phyloP scores from a whole-genome alignment of 2,329 filamentous ascomycete species.

The Pezicula carpinea region DNA sequence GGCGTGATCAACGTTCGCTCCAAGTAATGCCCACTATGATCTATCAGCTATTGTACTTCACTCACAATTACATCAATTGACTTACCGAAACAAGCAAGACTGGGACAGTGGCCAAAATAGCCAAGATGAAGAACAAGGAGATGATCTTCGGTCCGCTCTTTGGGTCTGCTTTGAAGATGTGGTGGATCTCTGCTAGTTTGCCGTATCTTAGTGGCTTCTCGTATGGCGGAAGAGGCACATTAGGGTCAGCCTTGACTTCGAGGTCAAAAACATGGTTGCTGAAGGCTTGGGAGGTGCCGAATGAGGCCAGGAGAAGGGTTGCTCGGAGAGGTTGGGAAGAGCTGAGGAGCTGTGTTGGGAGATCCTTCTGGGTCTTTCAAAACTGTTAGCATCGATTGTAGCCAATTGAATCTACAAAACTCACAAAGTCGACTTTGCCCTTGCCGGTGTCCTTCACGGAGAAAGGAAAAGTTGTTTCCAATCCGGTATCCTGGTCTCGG shows the following conservation, averaged over 20 bases:
- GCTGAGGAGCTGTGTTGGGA: conserved; percentile 76
- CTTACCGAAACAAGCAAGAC: conserved; percentile 66
- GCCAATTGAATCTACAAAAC: conserved; percentile 27
- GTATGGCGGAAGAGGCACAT: conserved; percentile 52
- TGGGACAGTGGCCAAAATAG: conserved; percentile 70
- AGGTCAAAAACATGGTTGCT: conserved; percentile 70
- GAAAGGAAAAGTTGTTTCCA: conserved; percentile 85
- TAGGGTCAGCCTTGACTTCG: conserved; percentile 58
- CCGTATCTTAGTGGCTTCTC: conserved; percentile 76
- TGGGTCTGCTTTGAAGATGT: conserved; percentile 80
- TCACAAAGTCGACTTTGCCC: conserved; percentile 77
- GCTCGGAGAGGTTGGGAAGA: conserved; percentile 66
- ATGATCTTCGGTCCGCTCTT: conserved; percentile 76
- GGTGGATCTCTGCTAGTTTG: conserved; percentile 79
- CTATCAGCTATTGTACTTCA: background rate
- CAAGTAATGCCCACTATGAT: conserved; percentile 70
- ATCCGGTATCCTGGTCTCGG: conserved; percentile 65
- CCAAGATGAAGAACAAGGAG: conserved; percentile 70
- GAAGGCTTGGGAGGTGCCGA: conserved; percentile 68
- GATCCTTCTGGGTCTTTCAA: conserved; percentile 75
- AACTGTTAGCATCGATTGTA: conserved; percentile 15
- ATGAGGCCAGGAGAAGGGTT: conserved; percentile 81
- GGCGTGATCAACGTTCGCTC: conserved; percentile 78
- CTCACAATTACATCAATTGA: conserved; percentile 15
- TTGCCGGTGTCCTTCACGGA: conserved; percentile 84